A percentile compares a stretch with the other conserved stretches of the same genome.
These are phyloP conservation scores for Pseudomassariella vexata DNA, from an alignment of 2,329 filamentous ascomycete species.

Conservation along the genomic window DNA sequence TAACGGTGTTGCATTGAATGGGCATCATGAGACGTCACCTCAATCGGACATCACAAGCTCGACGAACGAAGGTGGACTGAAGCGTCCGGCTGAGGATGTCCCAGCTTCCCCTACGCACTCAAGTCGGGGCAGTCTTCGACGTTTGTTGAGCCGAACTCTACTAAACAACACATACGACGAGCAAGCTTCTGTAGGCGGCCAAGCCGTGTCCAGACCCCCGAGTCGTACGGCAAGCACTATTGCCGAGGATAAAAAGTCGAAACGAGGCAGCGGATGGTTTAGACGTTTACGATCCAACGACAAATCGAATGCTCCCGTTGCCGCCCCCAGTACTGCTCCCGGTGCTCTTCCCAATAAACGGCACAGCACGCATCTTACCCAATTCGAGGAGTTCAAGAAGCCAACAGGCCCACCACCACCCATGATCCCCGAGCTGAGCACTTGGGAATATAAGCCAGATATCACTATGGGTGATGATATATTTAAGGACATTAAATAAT, in stretches of 20 bases:
- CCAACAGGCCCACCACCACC: constrained; percentile 48
- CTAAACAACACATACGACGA: constrained; percentile 48
- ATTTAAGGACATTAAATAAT: constrained; percentile 55
- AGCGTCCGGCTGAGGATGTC: constrained; percentile 43
- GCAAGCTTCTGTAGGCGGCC: constrained; percentile 30
- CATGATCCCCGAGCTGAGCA: constrained; percentile 54
- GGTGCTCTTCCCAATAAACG: constrained; percentile 28
- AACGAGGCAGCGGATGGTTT: constrained; percentile 55
- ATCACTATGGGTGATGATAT: constrained; percentile 44
- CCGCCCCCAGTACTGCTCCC: background rate
- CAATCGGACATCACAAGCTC: constrained; percentile 21
- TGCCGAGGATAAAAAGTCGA: constrained; percentile 47
- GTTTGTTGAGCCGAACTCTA: constrained; percentile 49
- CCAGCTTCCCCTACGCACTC: constrained; percentile 48
- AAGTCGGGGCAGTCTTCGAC: constrained; percentile 50
- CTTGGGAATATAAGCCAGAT: constrained; percentile 44
- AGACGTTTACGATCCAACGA: constrained; percentile 40
- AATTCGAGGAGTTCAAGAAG: constrained; percentile 33
- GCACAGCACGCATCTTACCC: constrained; percentile 28
- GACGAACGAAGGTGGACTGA: constrained; percentile 33
- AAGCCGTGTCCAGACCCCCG: constrained; percentile 34
- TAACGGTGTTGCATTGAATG: constrained; percentile 31
- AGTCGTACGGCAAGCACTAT: constrained; percentile 45
- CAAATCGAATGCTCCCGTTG: constrained; percentile 20
- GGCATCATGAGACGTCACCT: constrained; percentile 30